These are phyloP conservation scores for Pichia sp. DNA, from an alignment of 1,139 yeast genomes.

Conservation along the genomic window DNA sequence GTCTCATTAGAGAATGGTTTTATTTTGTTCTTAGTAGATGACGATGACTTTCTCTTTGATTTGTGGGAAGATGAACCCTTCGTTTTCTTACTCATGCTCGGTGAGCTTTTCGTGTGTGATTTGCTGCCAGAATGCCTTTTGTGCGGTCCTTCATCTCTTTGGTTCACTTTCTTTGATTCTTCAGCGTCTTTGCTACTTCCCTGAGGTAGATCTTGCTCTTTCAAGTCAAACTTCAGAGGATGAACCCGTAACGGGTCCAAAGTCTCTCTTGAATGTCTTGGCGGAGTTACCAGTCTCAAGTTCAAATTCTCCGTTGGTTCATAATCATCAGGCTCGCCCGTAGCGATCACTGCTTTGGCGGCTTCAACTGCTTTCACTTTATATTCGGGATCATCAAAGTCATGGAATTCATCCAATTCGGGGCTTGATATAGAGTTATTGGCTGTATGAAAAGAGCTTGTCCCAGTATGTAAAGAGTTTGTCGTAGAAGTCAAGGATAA, in stretches of 20 bases:
- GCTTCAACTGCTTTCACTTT: neutral
- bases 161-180: too few relatives aligned
- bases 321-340: neutral
- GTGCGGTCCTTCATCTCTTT: too few relatives aligned
- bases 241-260: constrained; percentile 1
- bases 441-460: neutral
- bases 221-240: neutral
- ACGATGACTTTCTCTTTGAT: constrained; percentile 12
- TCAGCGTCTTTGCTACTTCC: neutral
- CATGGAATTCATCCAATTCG: neutral
- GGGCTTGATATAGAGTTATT: neutral
- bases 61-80: constrained; percentile 9
- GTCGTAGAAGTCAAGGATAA: neutral
- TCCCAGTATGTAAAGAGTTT: neutral
- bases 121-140: neutral
- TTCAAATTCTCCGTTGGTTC: neutral
- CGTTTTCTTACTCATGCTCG: too few relatives aligned
- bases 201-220: neutral
- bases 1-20: constrained; percentile 53
- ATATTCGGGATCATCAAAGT: neutral
- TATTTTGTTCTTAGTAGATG: constrained; percentile 15
- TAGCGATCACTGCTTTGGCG: neutral
- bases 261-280: neutral
- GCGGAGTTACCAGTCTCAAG: neutral
- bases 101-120: neutral